phyloP scores from a whole-genome alignment of 306 rosid species.

The Pyrus pyrifolia region DNA sequence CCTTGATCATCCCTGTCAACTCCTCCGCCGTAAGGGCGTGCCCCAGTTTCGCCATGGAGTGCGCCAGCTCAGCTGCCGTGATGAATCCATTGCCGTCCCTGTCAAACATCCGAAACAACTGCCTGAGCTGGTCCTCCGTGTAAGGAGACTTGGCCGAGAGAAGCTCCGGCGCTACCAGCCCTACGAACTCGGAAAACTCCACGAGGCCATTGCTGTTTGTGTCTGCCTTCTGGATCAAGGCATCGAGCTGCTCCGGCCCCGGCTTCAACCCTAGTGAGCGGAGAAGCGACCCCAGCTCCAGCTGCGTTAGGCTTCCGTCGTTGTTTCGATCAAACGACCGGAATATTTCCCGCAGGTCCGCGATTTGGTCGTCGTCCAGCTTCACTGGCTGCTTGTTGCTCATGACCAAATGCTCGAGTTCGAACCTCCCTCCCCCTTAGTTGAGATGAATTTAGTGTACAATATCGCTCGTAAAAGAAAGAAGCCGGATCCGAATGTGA shows the following conservation, averaged over 20 bases:
- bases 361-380: slow-evolving; percentile 73
- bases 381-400: slow-evolving; percentile 52
- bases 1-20: slow-evolving; percentile 80
- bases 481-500: neutral
- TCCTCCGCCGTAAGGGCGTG: slow-evolving; percentile 85
- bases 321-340: slow-evolving; percentile 84
- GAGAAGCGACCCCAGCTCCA: slow-evolving; percentile 74
- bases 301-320: slow-evolving; percentile 81
- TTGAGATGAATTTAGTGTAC: neutral
- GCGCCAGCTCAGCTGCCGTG: slow-evolving; percentile 87
- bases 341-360: slow-evolving; percentile 72
- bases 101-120: slow-evolving; percentile 65
- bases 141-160: slow-evolving; percentile 74
- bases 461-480: neutral
- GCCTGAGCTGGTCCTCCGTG: slow-evolving; percentile 62
- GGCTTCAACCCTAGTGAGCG: slow-evolving; percentile 84
- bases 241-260: slow-evolving; percentile 67
- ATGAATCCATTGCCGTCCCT: slow-evolving; percentile 85
- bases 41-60: slow-evolving; percentile 85
- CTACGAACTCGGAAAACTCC: slow-evolving; percentile 77
- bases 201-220: slow-evolving; percentile 71
- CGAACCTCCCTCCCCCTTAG: neutral
- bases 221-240: slow-evolving; percentile 63
- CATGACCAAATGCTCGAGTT: slow-evolving; percentile 22
- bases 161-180: slow-evolving; percentile 68